A percentile compares a stretch with the other conserved stretches of the same genome.
Conservation (phyloP, 2,329 filamentous ascomycete species). For the Lojkania enalia region DNA sequence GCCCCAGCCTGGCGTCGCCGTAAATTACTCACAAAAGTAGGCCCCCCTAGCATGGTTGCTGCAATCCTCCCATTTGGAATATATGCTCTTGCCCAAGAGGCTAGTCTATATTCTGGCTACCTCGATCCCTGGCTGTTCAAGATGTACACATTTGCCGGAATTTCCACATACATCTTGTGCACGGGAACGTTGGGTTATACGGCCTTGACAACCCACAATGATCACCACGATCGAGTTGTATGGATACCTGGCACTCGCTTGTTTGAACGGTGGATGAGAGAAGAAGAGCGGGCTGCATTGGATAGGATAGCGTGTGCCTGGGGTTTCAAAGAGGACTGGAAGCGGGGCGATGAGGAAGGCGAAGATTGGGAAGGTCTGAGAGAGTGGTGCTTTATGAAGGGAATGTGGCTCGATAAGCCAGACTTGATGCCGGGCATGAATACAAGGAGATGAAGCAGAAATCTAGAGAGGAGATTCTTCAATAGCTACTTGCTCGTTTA, state of each 20-base stretch:
- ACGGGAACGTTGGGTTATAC: constrained; percentile 82
- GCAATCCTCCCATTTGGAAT: constrained; percentile 66
- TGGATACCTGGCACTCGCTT: constrained; percentile 85
- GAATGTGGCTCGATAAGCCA: constrained; percentile 87
- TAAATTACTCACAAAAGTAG: constrained; percentile 67
- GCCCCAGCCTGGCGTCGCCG: constrained; percentile 67
- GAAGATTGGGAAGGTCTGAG: constrained; percentile 84
- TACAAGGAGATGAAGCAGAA: too few relatives aligned
- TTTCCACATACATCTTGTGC: constrained; percentile 80
- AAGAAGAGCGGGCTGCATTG: constrained; percentile 85
- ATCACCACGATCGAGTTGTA: constrained; percentile 92
- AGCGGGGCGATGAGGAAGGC: constrained; percentile 87
- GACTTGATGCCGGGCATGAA: constrained; percentile 94
- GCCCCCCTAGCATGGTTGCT: constrained; percentile 62
- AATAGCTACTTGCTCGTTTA: too few relatives aligned
- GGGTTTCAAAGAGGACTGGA: constrained; percentile 82
- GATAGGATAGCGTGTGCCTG: constrained; percentile 86
- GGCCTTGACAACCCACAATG: constrained; percentile 83
- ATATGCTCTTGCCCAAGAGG: constrained; percentile 70
- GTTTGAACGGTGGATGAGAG: constrained; percentile 79
- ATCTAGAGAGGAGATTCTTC: too few relatives aligned
- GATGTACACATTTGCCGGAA: constrained; percentile 75
- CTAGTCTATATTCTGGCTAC: constrained; percentile 69
- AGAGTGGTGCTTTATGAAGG: constrained; percentile 79
- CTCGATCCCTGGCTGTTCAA: constrained; percentile 78